Conservation (phyloP, 306 rosid species). For the Quillaja saponaria region DNA sequence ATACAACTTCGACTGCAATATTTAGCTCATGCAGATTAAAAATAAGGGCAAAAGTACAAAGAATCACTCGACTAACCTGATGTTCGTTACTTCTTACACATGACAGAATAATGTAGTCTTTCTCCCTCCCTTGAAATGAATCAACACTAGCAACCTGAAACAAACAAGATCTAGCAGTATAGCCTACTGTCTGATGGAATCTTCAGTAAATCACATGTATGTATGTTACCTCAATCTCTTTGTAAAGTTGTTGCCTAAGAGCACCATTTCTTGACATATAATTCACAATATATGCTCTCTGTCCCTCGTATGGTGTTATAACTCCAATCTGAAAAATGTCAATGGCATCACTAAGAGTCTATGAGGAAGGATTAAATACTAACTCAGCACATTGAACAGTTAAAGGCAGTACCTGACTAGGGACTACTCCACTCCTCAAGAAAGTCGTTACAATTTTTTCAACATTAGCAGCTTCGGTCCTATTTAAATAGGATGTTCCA, state of each 20-base stretch:
- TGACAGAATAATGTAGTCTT: conserved; percentile 92
- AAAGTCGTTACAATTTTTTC: conserved; percentile 98
- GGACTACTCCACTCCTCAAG: conserved; percentile 95
- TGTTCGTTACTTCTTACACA: conserved; percentile 99
- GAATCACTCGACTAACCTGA: conserved; percentile 63
- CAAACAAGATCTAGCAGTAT: conserved; percentile 24
- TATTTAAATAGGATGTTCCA: conserved; percentile 93
- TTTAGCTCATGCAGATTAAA: not conserved
- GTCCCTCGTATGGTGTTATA: conserved; percentile 98
- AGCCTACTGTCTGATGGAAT: conserved; percentile 8
- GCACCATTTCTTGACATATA: conserved; percentile 97
- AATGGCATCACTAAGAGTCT: conserved; percentile 2
- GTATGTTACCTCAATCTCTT: conserved; percentile 86
- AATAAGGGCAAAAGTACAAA: not conserved
- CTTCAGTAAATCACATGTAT: not conserved
- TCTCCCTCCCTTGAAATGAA: conserved; percentile 99
- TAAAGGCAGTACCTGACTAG: conserved; percentile 69
- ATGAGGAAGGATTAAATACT: conserved; percentile 9
- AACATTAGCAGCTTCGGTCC: conserved; percentile 99
- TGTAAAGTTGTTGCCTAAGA: conserved; percentile 98
- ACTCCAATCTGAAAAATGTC: conserved; percentile 75
- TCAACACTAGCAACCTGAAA: conserved; percentile 98
- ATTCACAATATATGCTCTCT: conserved; percentile 96
- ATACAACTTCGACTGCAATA: too few species aligned
- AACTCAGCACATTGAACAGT: not conserved